These are phyloP conservation scores for Ascodesmis nigricans DNA, from an alignment of 495 filamentous ascomycete species.

Conservation along the genomic window DNA sequence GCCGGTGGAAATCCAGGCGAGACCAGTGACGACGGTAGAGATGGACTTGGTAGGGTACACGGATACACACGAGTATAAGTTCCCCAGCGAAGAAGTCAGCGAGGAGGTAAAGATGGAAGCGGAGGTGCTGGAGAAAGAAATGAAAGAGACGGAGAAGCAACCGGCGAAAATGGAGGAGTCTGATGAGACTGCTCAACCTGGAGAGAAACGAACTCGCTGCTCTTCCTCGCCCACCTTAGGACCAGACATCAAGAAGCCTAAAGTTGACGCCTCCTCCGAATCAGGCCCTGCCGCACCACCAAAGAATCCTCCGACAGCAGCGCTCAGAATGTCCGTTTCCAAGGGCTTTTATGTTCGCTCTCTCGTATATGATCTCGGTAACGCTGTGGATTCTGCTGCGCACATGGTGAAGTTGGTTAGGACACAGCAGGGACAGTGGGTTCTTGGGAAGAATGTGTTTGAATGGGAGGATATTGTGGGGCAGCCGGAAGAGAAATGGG, in stretches of 20 bases:
- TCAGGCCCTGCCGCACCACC: too few relatives aligned
- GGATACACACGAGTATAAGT: constrained; percentile 39
- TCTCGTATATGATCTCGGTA: constrained; percentile 75
- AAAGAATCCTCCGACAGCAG: constrained; percentile 45
- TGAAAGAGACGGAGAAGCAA: background rate
- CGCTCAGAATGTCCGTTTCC: constrained; percentile 73
- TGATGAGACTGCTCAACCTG: constrained; percentile 22
- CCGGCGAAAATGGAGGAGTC: background rate
- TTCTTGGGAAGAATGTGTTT: constrained; percentile 46
- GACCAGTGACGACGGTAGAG: constrained; percentile 51
- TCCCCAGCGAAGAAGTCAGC: constrained; percentile 52
- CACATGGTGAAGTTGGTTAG: constrained; percentile 74
- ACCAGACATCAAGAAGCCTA: too few relatives aligned
- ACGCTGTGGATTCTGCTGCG: constrained; percentile 55
- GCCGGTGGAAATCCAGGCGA: constrained; percentile 57
- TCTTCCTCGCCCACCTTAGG: too few relatives aligned
- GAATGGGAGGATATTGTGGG: constrained; percentile 57
- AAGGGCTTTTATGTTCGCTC: constrained; percentile 96
- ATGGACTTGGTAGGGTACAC: constrained; percentile 71
- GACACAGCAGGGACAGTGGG: constrained; percentile 58
- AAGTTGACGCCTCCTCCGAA: too few relatives aligned
- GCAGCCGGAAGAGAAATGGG: constrained; percentile 8
- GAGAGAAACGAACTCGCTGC: constrained; percentile 7
- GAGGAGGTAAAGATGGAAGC: constrained; percentile 49
- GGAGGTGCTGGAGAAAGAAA: constrained; percentile 25